These are phyloP conservation scores for Acanthamoeba culbertsoni DNA, from an alignment of 208 protist species.

Conservation along the genomic window DNA sequence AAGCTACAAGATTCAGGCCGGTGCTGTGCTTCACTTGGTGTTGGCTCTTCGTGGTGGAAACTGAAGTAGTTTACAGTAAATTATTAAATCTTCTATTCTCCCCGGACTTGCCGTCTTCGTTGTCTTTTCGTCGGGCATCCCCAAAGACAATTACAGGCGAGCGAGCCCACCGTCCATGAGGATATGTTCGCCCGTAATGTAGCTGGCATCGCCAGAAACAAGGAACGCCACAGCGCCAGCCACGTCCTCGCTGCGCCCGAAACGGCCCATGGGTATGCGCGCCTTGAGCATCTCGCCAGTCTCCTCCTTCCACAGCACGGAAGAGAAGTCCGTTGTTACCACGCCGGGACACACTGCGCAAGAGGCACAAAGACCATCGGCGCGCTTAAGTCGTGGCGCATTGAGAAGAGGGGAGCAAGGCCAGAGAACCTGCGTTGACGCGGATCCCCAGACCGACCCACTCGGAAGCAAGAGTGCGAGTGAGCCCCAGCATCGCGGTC, in stretches of 20 bases:
- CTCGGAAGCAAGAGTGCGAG: neutral
- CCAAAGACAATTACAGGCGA: neutral
- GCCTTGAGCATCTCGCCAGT: neutral
- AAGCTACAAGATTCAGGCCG: slow-evolving; percentile 87
- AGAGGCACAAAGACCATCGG: neutral
- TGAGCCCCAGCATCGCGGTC: neutral
- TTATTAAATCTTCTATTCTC: neutral
- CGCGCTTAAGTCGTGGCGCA: neutral
- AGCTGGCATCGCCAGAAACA: neutral
- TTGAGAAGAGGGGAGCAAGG: neutral
- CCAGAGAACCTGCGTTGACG: neutral
- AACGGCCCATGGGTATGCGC: neutral
- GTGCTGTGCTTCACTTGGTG: slow-evolving; percentile 87
- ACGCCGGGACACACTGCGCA: neutral
- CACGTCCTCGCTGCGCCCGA: neutral
- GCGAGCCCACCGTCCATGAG: neutral
- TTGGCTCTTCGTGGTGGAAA: slow-evolving; percentile 77
- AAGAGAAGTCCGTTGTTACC: neutral
- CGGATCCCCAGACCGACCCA: neutral
- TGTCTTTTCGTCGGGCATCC: neutral
- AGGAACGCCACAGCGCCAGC: slow-evolving; percentile 38
- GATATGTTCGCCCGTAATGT: neutral
- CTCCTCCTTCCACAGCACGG: neutral
- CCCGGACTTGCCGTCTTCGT: neutral
- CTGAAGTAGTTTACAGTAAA: neutral